Conservation (phyloP, 148 eudicot genomes). For the Rhododendron mucronatum region DNA sequence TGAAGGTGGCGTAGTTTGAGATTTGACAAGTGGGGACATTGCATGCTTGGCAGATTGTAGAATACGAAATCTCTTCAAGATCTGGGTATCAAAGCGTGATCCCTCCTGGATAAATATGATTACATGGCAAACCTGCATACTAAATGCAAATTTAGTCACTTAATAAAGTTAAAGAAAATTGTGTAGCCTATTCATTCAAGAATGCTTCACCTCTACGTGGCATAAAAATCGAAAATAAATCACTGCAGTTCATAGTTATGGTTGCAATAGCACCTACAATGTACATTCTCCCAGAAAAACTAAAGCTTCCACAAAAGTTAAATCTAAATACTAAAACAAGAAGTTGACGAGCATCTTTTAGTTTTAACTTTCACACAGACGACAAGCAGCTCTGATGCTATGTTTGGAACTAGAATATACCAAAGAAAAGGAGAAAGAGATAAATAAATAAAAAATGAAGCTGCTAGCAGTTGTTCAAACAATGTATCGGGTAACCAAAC, state of each 20-base stretch:
- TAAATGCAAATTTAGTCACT: conserved; percentile 20
- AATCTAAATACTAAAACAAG: not conserved
- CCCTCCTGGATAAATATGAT: conserved; percentile 77
- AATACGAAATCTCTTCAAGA: conserved; percentile 60
- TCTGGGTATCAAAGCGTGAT: conserved; percentile 61
- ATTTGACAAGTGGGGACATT: conserved; percentile 50
- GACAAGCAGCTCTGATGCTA: not conserved
- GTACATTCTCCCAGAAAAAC: not conserved
- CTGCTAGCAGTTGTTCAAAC: not conserved
- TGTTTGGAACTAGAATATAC: not conserved
- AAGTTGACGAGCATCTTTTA: not conserved
- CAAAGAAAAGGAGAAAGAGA: not conserved
- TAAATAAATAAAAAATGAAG: not conserved
- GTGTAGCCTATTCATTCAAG: not conserved
- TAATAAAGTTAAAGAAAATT: not conserved
- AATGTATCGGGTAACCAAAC: not conserved
- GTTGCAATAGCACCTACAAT: not conserved
- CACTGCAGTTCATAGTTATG: not conserved
- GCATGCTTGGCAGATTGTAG: conserved; percentile 86
- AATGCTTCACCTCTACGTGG: not conserved
- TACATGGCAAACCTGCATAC: conserved; percentile 89
- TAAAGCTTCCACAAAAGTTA: not conserved
- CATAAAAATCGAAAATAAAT: not conserved
- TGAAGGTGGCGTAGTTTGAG: conserved; percentile 37
- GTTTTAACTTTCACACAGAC: not conserved